These are phyloP conservation scores for Trichosanthes cucumerina DNA, from an alignment of 306 rosid genomes.

Conservation along the genomic window DNA sequence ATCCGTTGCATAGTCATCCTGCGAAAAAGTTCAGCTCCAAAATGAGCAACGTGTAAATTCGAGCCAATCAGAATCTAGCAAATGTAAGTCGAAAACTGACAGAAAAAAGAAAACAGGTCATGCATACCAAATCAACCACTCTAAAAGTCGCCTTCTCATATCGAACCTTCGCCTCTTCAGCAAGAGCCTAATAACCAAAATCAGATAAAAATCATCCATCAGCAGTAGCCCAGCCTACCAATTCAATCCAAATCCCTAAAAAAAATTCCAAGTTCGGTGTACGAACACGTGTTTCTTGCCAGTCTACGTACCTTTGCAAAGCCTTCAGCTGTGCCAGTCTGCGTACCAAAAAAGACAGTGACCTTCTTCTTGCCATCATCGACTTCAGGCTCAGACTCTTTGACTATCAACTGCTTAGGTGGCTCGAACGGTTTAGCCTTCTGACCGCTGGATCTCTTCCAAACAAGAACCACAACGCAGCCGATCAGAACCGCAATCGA, in stretches of 20 bases:
- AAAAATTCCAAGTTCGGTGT: background rate
- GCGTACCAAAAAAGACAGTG: conserved; percentile 87
- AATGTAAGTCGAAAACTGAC: background rate
- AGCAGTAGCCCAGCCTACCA: background rate
- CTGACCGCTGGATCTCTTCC: conserved; percentile 58
- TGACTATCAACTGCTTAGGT: conserved; percentile 39
- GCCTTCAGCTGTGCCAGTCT: conserved; percentile 99
- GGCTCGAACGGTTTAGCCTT: conserved; percentile 31
- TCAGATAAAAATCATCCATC: background rate
- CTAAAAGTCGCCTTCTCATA: conserved; percentile 69
- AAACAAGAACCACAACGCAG: conserved; percentile 54
- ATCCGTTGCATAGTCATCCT: conserved; percentile 87
- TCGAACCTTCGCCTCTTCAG: conserved; percentile 81
- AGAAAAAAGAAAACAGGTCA: background rate
- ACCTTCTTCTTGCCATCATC: conserved; percentile 83
- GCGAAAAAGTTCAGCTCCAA: conserved; percentile 12
- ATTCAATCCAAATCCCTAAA: background rate
- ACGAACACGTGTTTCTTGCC: background rate
- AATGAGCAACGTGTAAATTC: background rate
- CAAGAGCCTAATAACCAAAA: conserved; percentile 45
- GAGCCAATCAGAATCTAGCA: background rate
- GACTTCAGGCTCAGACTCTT: conserved; percentile 33
- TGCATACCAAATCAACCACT: conserved; percentile 82
- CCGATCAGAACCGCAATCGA: conserved; percentile 83
- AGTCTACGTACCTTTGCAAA: conserved; percentile 85